phyloP scores from a whole-genome alignment of 2,329 filamentous ascomycete species.

The Bipolaris zeicola region DNA sequence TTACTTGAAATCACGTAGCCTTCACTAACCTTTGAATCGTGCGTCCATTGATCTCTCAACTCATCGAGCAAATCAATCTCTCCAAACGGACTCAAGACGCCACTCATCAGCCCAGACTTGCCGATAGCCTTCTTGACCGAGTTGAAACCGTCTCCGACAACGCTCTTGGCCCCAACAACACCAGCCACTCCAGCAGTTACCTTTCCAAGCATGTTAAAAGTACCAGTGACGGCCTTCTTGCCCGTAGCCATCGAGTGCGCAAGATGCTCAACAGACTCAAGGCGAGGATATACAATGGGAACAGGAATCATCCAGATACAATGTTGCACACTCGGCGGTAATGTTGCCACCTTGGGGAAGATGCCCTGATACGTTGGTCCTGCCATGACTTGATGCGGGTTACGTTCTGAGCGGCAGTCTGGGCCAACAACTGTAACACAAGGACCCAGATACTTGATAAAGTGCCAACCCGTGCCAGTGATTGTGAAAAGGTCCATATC shows the following conservation, averaged over 20 bases:
- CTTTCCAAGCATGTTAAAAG: slow-evolving; percentile 94
- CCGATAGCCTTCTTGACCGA: slow-evolving; percentile 96
- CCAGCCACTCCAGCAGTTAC: slow-evolving; percentile 94
- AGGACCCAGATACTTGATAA: slow-evolving; percentile 93
- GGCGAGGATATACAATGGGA: slow-evolving; percentile 84
- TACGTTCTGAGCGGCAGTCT: slow-evolving; percentile 90
- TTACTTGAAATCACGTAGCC: background rate
- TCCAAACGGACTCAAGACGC: slow-evolving; percentile 93
- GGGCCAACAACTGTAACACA: slow-evolving; percentile 87
- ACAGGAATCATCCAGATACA: slow-evolving; percentile 96
- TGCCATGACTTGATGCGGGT: slow-evolving; percentile 88
- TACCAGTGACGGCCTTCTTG: slow-evolving; percentile 95
- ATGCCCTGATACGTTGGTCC: slow-evolving; percentile 96
- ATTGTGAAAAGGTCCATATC: slow-evolving; percentile 95
- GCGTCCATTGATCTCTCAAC: slow-evolving; percentile 95
- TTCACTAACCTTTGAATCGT: slow-evolving; percentile 79
- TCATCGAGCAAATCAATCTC: slow-evolving; percentile 95
- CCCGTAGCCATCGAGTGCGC: slow-evolving; percentile 90
- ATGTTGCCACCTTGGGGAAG: slow-evolving; percentile 89
- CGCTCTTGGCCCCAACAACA: slow-evolving; percentile 91
- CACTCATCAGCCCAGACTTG: slow-evolving; percentile 93
- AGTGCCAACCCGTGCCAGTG: slow-evolving; percentile 97
- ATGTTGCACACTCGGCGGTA: slow-evolving; percentile 93
- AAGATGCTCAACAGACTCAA: slow-evolving; percentile 90
- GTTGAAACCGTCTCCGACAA: slow-evolving; percentile 90